Conservation (phyloP, 495 filamentous ascomycete species). For the Aspergillus asperescens region DNA sequence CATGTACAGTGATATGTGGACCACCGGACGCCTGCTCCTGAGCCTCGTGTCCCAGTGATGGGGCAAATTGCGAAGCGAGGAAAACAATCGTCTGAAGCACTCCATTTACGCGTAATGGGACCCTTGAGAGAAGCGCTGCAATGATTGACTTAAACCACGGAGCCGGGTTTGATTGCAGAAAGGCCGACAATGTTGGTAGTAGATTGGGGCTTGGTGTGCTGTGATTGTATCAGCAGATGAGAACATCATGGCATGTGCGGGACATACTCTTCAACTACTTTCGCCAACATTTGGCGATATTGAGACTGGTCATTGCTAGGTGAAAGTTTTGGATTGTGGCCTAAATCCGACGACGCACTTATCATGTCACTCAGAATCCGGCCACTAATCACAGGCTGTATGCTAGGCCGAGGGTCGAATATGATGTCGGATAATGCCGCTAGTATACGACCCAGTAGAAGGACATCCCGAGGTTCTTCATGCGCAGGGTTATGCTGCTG, state of each 20-base stretch:
- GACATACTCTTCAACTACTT: conserved; percentile 43
- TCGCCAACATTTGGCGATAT: conserved; percentile 29
- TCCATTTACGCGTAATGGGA: conserved; percentile 62
- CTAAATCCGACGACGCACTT: conserved; percentile 37
- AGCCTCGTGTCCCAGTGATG: conserved; percentile 33
- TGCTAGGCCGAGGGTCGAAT: conserved; percentile 30
- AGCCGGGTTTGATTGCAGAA: conserved; percentile 42
- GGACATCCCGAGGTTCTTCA: conserved; percentile 26
- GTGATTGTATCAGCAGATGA: conserved; percentile 18
- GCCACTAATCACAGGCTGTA: conserved; percentile 38
- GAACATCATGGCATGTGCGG: not conserved
- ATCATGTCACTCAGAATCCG: conserved; percentile 44
- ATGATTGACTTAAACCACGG: conserved; percentile 46
- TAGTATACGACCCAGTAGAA: conserved; percentile 30
- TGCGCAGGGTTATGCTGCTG: conserved; percentile 24
- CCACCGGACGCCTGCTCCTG: conserved; percentile 40
- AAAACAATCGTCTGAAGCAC: conserved; percentile 68
- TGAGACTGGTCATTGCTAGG: conserved; percentile 12
- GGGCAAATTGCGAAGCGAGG: conserved; percentile 56
- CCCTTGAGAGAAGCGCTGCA: conserved; percentile 49
- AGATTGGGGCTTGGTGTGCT: conserved; percentile 41
- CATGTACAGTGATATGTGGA: conserved; percentile 65
- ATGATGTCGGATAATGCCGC: conserved; percentile 26
- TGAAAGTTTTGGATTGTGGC: conserved; percentile 35
- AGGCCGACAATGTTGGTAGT: conserved; percentile 42